Evolutionary conservation across 169 alveolate genomes (phyloP).

Genomic region (Eimeria brunetti): DNA sequence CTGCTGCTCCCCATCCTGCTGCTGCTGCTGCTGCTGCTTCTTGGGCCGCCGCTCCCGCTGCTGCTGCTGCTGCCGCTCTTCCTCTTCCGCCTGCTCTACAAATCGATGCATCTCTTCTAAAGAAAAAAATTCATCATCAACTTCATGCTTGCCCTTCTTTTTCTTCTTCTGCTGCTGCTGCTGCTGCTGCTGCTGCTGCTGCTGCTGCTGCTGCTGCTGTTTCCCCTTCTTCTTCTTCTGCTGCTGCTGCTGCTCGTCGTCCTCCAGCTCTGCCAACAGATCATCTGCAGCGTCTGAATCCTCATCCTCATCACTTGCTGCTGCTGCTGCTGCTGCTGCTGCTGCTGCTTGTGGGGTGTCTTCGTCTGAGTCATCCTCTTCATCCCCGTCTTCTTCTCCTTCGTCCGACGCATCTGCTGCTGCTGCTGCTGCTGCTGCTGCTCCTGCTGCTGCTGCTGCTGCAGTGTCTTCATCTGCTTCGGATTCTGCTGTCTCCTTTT

Average conservation of each 20-base stretch:
- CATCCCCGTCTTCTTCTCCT: conserved; percentile 7
- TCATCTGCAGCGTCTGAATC: conserved; percentile 15
- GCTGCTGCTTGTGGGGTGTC: no score
- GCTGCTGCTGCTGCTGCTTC: conserved; percentile 17
- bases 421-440: no score
- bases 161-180: conserved; percentile 12
- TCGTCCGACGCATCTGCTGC: conserved; percentile 5
- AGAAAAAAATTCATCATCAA: conserved; percentile 38
- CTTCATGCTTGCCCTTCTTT: background rate
- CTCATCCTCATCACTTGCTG: conserved; percentile 6
- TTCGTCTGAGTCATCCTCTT: background rate
- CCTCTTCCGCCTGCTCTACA: conserved; percentile 36
- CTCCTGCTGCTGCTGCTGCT: background rate
- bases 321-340: conserved; percentile 15
- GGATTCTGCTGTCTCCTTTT: background rate
- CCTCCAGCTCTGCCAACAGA: conserved; percentile 4
- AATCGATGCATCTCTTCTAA: conserved; percentile 39
- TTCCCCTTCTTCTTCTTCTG: background rate
- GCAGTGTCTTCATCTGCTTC: background rate
- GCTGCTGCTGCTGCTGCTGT: background rate
- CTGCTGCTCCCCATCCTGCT: background rate
- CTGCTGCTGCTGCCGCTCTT: conserved; percentile 12
- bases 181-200: conserved; percentile 46
- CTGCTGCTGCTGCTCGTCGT: background rate
- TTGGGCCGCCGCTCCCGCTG: conserved; percentile 10